Base-by-base conservation (phyloP, 106 monocot genomes). In the Phalaenopsis aphrodite region DNA sequence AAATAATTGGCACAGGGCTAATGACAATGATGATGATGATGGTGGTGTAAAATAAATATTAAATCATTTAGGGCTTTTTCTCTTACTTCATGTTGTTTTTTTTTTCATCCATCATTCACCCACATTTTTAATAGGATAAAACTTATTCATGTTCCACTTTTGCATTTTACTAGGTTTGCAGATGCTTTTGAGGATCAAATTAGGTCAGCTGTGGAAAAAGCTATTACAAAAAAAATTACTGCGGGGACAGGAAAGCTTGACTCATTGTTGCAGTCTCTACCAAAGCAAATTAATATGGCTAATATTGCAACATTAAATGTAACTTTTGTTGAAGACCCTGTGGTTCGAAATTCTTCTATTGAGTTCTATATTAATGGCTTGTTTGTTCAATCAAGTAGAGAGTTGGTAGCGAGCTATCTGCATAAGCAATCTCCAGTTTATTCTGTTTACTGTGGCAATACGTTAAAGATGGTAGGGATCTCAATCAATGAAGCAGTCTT, bases 351-450 rank as follows among this genome's bases (percentile, higher is more conserved):
- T 61, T 86, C 90, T 24, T 93, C 89, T 72, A 64, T 95, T 38
- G 99, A 89, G 81, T 85, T 99, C 77, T 84, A 87, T 49, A 86
- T 99, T 76, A 81, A 95, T 89, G 99, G 99, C 5, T 81, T 99
- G 43, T 89, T 99, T 84, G 79, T 79, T 49, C 56, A 85, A 74
- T 84, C 85, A 78, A 43, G 79, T 78, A 74, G 82, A 78, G 43
- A 5, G 42, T 30, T 77, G 43, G 24, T 46, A 19, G 11, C 24
- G 42, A 84, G 55, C 36, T 78, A 79, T 56, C 78, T 82, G 39
- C 30, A 75, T 38, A 84, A 72, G 80, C 82, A 83, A 46, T 58
- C 65, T 37, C 45, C 85, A 30, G 11, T 75, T 77, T 81, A 79
- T 36, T 98, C 86, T 41, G 41, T 75, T 77, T 78, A 79, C 16